Percentiles rank a stretch among this genome's conserved stretches.
These are phyloP conservation scores for Sporisorium reilianum DNA, from an alignment of 1,284 basidiomycete species.

Conservation along the genomic window DNA sequence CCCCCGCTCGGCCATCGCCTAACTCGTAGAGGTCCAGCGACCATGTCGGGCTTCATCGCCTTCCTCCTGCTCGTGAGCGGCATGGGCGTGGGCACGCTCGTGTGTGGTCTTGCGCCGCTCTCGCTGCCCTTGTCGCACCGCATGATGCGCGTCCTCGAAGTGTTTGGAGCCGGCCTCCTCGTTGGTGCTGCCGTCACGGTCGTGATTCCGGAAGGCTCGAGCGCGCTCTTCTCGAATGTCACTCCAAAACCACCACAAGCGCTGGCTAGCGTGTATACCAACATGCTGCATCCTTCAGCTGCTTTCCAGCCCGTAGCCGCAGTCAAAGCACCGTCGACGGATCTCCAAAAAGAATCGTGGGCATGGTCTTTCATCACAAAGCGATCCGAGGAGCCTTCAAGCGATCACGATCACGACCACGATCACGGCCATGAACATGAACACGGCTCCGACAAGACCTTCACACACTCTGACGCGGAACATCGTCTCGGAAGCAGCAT, in stretches of 20 bases:
- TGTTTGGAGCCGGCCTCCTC: slow-evolving; percentile 65
- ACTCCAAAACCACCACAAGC: slow-evolving; percentile 16
- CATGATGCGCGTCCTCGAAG: slow-evolving; percentile 61
- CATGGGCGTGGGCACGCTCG: slow-evolving; percentile 63
- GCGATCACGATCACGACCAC: slow-evolving; percentile 12
- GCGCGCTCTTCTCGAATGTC: slow-evolving; percentile 36
- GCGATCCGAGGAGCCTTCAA: slow-evolving; percentile 9
- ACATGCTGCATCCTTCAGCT: slow-evolving; percentile 14
- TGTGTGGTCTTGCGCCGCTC: slow-evolving; percentile 60
- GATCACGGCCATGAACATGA: slow-evolving; percentile 26
- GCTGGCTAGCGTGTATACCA: slow-evolving; percentile 5
- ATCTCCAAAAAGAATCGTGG: slow-evolving; percentile 15
- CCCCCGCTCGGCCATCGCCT: background rate
- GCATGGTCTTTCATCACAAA: slow-evolving; percentile 46
- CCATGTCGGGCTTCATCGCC: slow-evolving; percentile 39
- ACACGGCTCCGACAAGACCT: slow-evolving; percentile 10
- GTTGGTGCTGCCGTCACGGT: slow-evolving; percentile 66
- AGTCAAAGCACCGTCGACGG: background rate
- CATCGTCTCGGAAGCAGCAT: slow-evolving; percentile 57
- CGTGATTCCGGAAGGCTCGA: slow-evolving; percentile 65
- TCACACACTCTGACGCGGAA: slow-evolving; percentile 42
- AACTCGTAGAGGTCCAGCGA: background rate
- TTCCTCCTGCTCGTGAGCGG: slow-evolving; percentile 37
- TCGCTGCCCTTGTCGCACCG: slow-evolving; percentile 55
- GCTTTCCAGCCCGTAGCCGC: slow-evolving; percentile 7